phyloP scores from a whole-genome alignment of 1,284 basidiomycete genomes.

The Coniferiporia sulphurascens region DNA sequence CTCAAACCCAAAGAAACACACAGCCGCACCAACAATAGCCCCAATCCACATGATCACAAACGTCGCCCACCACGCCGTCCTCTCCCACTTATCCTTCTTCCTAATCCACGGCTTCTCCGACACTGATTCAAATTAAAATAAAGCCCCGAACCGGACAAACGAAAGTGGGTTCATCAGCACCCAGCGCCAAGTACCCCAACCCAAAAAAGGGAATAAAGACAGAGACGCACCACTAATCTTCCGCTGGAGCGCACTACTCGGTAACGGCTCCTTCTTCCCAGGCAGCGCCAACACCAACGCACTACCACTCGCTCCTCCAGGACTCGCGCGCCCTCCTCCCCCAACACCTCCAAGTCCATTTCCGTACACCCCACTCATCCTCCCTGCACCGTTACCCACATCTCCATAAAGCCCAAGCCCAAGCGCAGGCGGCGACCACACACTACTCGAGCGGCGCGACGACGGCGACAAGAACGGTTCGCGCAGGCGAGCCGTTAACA shows the following conservation, averaged over 20 bases:
- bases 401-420: no score
- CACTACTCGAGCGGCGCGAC: conserved; percentile 50
- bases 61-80: conserved; percentile 56
- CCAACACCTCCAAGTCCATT: no score
- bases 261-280: conserved; percentile 17
- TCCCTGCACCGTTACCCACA: no score
- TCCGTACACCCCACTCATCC: no score
- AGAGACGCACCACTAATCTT: conserved; percentile 13
- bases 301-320: conserved; percentile 7
- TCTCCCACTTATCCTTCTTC: conserved; percentile 44
- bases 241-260: conserved; percentile 15
- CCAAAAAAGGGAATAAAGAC: not conserved
- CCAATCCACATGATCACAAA: conserved; percentile 42
- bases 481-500: conserved; percentile 36
- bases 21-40: conserved; percentile 38
- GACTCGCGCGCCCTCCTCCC: not conserved
- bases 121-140: conserved; percentile 3
- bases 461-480: conserved; percentile 64
- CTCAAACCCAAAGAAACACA: conserved; percentile 42
- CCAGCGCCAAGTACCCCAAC: no score
- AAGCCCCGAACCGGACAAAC: not conserved
- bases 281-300: conserved; percentile 9
- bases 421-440: conserved; percentile 53
- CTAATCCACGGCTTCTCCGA: conserved; percentile 56
- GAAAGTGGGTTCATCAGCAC: not conserved